A percentile compares a stretch with the other conserved stretches of the same genome.
Conservation (phyloP, 768 basidiomycete species). For the Amylocystis lapponica region DNA sequence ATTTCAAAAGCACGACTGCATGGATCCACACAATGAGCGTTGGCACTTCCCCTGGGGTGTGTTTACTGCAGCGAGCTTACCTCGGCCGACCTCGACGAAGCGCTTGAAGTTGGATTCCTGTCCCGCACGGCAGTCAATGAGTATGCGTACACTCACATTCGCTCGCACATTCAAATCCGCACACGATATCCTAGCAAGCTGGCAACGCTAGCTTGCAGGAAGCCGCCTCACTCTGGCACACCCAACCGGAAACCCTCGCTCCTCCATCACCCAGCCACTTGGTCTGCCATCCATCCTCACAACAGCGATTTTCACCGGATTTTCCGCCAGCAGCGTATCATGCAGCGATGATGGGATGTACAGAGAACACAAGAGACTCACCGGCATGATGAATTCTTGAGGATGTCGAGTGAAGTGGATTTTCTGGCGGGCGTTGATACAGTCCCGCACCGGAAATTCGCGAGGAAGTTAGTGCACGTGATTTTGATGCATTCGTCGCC, state of each 20-base stretch:
- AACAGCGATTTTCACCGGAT: conserved; percentile 5
- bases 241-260: background rate
- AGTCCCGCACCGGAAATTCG: conserved; percentile 4
- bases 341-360: conserved; percentile 3
- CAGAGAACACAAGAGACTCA: conserved; percentile 16
- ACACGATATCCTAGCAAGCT: background rate
- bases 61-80: conserved; percentile 34
- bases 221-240: background rate
- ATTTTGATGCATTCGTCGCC: too few species aligned
- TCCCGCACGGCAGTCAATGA: conserved; percentile 1
- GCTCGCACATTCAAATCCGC: background rate
- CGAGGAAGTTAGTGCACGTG: background rate
- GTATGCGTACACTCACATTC: conserved; percentile 5
- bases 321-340: conserved; percentile 3
- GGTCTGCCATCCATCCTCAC: conserved; percentile 13
- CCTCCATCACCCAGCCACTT: conserved; percentile 16
- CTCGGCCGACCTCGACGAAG: conserved; percentile 97
- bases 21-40: conserved; percentile 2
- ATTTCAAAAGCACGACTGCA: conserved; percentile 87
- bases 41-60: background rate
- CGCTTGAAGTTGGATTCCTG: conserved; percentile 82
- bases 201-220: background rate
- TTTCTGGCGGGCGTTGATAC: conserved; percentile 4
- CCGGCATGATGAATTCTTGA: conserved; percentile 19
- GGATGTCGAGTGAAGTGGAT: conserved; percentile 7